These are phyloP conservation scores for Medicago truncatula DNA, from an alignment of 306 rosid species.

Conservation along the genomic window DNA sequence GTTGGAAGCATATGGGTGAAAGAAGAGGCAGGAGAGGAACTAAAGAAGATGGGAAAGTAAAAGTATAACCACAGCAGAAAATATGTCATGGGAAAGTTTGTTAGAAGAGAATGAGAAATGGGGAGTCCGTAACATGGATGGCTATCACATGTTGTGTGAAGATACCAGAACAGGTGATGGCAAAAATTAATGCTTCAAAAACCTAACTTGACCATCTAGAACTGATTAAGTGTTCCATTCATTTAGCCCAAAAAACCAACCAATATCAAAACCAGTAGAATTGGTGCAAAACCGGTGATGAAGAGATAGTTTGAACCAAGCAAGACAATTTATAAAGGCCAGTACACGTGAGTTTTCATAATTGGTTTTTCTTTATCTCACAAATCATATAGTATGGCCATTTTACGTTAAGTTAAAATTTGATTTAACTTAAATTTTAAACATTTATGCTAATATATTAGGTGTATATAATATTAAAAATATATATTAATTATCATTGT, in stretches of 20 bases:
- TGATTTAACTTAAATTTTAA: not conserved
- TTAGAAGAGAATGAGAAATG: constrained; percentile 1
- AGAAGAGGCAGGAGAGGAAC: not conserved
- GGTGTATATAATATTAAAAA: not conserved
- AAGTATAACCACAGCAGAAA: not conserved
- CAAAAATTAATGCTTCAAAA: not conserved
- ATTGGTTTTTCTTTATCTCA: not conserved
- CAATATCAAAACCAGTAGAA: not conserved
- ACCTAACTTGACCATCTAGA: not conserved
- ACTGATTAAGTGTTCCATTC: not conserved
- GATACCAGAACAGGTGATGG: not conserved
- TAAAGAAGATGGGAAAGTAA: not conserved
- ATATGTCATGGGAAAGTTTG: not conserved
- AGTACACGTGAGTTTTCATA: not conserved
- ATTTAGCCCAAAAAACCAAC: not conserved
- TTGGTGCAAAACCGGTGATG: not conserved
- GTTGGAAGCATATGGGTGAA: constrained; percentile 2
- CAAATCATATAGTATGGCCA: not conserved
- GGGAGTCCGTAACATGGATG: constrained; percentile 13
- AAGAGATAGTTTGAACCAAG: not conserved
- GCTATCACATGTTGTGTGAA: constrained; percentile 1
- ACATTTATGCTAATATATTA: not conserved
- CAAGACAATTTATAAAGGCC: not conserved
- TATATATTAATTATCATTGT: not conserved
- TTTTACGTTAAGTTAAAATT: not conserved